Evolutionary conservation across 257 asterid species (phyloP).

Genomic region (Echium plantagineum): DNA sequence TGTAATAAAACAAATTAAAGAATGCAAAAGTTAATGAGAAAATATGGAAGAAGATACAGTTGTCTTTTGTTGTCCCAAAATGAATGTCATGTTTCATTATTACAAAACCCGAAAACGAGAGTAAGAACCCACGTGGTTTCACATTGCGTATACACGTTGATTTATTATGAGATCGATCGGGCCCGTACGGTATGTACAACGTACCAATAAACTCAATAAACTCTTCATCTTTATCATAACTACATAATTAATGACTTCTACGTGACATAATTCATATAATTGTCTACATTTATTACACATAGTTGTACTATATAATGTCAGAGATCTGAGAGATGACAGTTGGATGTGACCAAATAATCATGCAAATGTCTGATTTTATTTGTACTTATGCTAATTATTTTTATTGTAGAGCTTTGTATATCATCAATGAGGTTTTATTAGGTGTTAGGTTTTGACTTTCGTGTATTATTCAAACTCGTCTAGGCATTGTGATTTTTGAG

Average conservation of each 20-base stretch:
- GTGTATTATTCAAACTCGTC: background rate
- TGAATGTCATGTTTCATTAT: background rate
- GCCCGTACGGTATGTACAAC: background rate
- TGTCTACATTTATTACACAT: too few relatives aligned
- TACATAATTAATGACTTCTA: background rate
- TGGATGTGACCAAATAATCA: background rate
- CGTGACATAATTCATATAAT: too few relatives aligned
- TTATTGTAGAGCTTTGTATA: too few relatives aligned
- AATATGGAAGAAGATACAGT: background rate
- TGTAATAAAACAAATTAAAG: too few relatives aligned
- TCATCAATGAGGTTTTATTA: too few relatives aligned
- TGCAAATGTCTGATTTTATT: background rate
- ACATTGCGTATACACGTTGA: background rate
- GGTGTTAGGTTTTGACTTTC: background rate
- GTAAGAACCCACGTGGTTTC: background rate
- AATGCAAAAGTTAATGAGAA: background rate
- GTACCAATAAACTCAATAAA: background rate
- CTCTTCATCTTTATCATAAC: background rate
- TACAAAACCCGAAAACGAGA: background rate
- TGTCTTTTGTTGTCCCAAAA: background rate
- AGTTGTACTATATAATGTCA: background rate
- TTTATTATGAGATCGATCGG: background rate
- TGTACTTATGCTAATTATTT: background rate
- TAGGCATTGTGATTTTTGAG: background rate
- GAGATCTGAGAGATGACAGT: background rate